A percentile compares a stretch with the other conserved stretches of the same genome.
phyloP scores from a whole-genome alignment of 2,329 filamentous ascomycete species.

The Phyllosticta citrichinensis region DNA sequence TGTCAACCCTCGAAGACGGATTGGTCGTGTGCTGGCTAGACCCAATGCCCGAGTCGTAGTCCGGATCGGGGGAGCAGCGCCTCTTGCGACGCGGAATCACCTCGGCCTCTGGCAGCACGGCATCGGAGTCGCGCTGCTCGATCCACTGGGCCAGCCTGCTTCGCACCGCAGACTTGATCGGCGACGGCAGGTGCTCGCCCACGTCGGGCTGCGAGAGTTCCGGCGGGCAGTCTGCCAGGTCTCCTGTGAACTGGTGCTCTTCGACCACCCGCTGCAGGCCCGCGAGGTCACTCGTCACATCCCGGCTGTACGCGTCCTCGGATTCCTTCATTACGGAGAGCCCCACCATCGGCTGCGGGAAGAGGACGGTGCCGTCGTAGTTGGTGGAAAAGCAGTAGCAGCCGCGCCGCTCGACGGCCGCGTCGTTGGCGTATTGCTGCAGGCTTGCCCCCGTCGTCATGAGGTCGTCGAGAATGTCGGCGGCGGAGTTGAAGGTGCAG shows the following conservation, averaged over 20 bases:
- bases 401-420: not conserved
- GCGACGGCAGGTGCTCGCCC: not conserved
- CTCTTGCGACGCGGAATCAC: too few species aligned
- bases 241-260: not conserved
- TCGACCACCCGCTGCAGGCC: not conserved
- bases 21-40: not conserved
- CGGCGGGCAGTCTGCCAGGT: not conserved
- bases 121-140: too few species aligned
- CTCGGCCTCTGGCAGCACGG: not conserved
- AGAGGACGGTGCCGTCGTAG: not conserved
- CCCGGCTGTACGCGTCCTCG: not conserved
- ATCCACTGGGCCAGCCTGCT: too few species aligned
- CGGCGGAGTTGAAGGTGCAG: not conserved
- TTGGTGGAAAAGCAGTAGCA: not conserved
- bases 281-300: not conserved
- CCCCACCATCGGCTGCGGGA: not conserved
- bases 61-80: too few species aligned
- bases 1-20: not conserved
- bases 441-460: not conserved
- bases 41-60: not conserved
- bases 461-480: not conserved
- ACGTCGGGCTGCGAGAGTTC: not conserved
- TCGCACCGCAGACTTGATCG: not conserved
- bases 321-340: not conserved
- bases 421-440: not conserved